These are phyloP conservation scores for Solanum chiquidenum DNA, from an alignment of 257 asterid genomes.

Conservation along the genomic window DNA sequence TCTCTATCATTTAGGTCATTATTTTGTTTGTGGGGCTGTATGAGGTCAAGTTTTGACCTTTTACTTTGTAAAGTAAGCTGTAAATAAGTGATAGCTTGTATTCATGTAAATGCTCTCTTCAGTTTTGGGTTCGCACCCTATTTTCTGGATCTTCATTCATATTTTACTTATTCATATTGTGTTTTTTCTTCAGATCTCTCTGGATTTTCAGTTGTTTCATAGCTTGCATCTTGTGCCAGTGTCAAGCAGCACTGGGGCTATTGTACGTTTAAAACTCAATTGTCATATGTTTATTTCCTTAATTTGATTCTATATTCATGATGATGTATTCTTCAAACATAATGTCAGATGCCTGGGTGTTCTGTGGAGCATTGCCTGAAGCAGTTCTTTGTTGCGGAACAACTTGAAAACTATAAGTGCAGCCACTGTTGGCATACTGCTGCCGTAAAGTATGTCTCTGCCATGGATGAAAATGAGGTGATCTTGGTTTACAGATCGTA, in stretches of 20 bases:
- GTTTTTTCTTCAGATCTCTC: conserved; percentile 50
- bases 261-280: conserved; percentile 38
- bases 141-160: not conserved
- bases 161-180: not conserved
- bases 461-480: conserved; percentile 47
- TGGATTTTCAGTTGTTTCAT: conserved; percentile 70
- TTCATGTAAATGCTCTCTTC: not conserved
- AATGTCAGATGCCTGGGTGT: conserved; percentile 56
- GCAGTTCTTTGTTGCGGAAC: conserved; percentile 60
- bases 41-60: not conserved
- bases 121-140: not conserved
- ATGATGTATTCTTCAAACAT: conserved; percentile 5
- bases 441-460: conserved; percentile 47
- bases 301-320: not conserved
- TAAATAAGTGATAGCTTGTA: not conserved
- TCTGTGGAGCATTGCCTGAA: conserved; percentile 64
- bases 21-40: not conserved
- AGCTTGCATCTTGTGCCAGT: conserved; percentile 72
- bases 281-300: not conserved
- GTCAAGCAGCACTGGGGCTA: conserved; percentile 25
- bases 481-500: not conserved
- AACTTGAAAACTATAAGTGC: conserved; percentile 64
- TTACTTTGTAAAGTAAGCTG: not conserved
- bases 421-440: conserved; percentile 88
- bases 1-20: not conserved